Evolutionary conservation across 2,329 filamentous ascomycete species (phyloP), one percentile per base, ranked within the genome.

Genomic region (Truncatella angustata): DNA sequence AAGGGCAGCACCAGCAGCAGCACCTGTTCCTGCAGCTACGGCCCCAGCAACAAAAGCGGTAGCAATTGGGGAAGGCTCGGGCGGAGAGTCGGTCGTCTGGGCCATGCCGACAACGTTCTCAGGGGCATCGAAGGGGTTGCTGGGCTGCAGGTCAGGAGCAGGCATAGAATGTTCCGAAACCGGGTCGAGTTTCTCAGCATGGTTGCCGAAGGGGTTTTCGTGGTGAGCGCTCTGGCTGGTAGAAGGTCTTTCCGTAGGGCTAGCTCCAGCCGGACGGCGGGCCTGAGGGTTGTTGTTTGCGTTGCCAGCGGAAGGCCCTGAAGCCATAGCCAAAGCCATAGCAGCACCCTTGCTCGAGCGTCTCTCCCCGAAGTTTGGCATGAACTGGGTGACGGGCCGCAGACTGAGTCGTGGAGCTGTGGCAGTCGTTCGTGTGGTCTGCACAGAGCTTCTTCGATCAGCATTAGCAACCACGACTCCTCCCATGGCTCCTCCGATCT

Each of bases 301-400:
- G n/a, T n/a, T n/a, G n/a, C n/a, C n/a, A n/a, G n/a, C n/a, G n/a
- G n/a, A n/a, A n/a, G n/a, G n/a, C n/a, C n/a, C 57, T 20, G 70
- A 61, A 14, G 63, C 63, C 10, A 64, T 57, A 7, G 62, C 61
- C 36, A 71, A 58, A 43, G 67, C 61, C 50, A 78, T 67, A 28
- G 68, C 71, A 54, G 74, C 73, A 28, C 73, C 75, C 54, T 75
- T 78, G 71, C 76, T 83, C 32, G 69, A 65, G 47, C 76, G 73
- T 64, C 78, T 76, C 50, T 81, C 78, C 6, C 73, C 70, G 50
- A 89, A 79, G 63, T 82, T 85, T 4, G 90, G 88, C 35, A 90
- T 78, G 71, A 96, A 92, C 63, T 94, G 85, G 36, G 90, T 93
- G 45, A 94, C 82, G 3, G 91, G 91, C 46, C 91, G 87, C 50